These are phyloP conservation scores for Jaltomata sinuosa DNA, from an alignment of 257 asterid genomes.

Conservation along the genomic window DNA sequence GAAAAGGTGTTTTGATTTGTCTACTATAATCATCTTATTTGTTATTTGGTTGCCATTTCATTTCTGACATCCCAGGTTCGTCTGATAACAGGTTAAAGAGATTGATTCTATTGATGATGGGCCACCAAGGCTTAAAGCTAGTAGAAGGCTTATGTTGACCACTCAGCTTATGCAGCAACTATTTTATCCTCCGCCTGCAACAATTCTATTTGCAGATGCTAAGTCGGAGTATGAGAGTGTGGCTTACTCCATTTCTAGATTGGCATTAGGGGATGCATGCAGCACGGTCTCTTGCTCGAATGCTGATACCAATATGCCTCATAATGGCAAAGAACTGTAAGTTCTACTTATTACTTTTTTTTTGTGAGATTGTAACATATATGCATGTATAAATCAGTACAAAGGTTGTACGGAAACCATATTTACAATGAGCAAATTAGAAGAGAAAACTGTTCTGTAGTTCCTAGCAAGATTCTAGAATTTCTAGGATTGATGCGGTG, in stretches of 20 bases:
- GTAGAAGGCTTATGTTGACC: constrained; percentile 63
- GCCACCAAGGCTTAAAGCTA: constrained; percentile 37
- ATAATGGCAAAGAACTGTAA: constrained; percentile 35
- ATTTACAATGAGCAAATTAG: background rate
- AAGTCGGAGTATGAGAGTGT: constrained; percentile 31
- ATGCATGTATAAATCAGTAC: background rate
- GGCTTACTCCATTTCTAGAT: constrained; percentile 49
- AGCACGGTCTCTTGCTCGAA: constrained; percentile 29
- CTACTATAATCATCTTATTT: background rate
- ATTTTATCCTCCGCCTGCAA: constrained; percentile 47
- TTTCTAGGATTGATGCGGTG: background rate
- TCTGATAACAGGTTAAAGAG: constrained; percentile 45
- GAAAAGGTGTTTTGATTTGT: constrained; percentile 44
- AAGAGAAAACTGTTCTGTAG: background rate
- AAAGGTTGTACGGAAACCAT: background rate
- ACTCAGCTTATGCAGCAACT: constrained; percentile 85
- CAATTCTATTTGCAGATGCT: constrained; percentile 50
- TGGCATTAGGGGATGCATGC: constrained; percentile 70
- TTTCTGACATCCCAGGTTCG: background rate
- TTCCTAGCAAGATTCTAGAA: background rate
- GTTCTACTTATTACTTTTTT: constrained; percentile 4
- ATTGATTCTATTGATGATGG: constrained; percentile 50
- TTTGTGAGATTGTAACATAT: background rate
- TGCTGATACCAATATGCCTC: constrained; percentile 14
- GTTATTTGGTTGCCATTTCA: background rate